These are phyloP conservation scores for Pleomassaria siparia DNA, from an alignment of 2,329 filamentous ascomycete genomes.

Conservation along the genomic window DNA sequence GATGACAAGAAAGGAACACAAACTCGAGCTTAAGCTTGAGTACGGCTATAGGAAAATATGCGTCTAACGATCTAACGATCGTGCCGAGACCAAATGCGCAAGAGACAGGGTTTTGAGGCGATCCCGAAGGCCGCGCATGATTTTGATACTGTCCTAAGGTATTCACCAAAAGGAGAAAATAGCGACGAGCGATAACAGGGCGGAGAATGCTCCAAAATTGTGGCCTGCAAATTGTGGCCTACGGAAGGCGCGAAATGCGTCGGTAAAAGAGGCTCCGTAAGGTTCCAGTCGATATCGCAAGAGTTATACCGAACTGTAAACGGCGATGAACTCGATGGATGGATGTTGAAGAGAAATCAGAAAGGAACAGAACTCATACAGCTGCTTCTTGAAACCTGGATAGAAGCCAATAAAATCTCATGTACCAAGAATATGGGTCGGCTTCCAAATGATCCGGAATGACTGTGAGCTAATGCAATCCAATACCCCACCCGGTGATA, in stretches of 20 bases:
- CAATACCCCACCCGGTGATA: too few relatives aligned
- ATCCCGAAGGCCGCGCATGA: background rate
- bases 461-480: too few relatives aligned
- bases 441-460: too few relatives aligned
- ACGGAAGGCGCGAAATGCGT: background rate
- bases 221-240: background rate
- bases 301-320: background rate
- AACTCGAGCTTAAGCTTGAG: too few relatives aligned
- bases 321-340: background rate
- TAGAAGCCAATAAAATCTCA: too few relatives aligned
- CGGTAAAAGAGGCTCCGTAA: background rate
- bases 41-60: too few relatives aligned
- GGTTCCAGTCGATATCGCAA: background rate
- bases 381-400: too few relatives aligned
- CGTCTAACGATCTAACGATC: background rate
- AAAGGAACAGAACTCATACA: too few relatives aligned
- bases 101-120: background rate
- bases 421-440: too few relatives aligned
- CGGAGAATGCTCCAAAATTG: background rate
- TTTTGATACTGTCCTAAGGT: background rate
- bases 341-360: background rate
- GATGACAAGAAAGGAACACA: constrained; percentile 6
- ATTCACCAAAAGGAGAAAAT: background rate
- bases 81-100: background rate
- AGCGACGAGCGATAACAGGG: background rate